Evolutionary conservation across 2,329 filamentous ascomycete genomes (phyloP).

Genomic region (Arthrobotrys conoides): DNA sequence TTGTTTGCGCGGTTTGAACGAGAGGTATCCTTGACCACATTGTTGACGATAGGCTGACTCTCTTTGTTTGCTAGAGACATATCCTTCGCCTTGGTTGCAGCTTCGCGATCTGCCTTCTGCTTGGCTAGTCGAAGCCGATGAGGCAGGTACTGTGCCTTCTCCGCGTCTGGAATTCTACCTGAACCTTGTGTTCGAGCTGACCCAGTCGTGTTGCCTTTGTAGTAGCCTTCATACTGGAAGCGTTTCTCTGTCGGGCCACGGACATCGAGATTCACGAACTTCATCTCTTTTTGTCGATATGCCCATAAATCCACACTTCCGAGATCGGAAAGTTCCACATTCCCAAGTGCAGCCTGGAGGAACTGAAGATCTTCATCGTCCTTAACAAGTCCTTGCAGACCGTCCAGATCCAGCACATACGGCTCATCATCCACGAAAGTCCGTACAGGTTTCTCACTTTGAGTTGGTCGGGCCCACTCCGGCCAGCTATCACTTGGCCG

Average conservation of each 20-base stretch:
- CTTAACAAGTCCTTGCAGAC: conserved; percentile 78
- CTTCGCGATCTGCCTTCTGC: conserved; percentile 92
- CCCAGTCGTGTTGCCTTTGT: conserved; percentile 87
- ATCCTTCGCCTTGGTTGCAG: conserved; percentile 75
- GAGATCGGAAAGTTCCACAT: conserved; percentile 70
- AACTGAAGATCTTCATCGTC: conserved; percentile 77
- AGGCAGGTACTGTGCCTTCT: conserved; percentile 97
- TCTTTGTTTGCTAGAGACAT: conserved; percentile 56
- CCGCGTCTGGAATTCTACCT: conserved; percentile 94
- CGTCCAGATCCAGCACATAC: conserved; percentile 78
- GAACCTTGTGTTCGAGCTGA: conserved; percentile 91
- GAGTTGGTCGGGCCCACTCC: conserved; percentile 69
- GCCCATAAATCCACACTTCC: conserved; percentile 76
- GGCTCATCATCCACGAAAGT: conserved; percentile 77
- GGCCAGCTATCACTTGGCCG: conserved; percentile 34
- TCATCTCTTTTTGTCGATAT: conserved; percentile 80
- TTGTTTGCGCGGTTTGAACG: conserved; percentile 96
- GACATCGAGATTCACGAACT: conserved; percentile 75
- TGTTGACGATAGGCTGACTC: conserved; percentile 71
- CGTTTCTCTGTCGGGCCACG: conserved; percentile 63
- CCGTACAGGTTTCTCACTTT: conserved; percentile 72
- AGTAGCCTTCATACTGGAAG: conserved; percentile 74
- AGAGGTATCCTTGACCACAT: conserved; percentile 84
- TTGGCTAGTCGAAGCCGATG: conserved; percentile 96
- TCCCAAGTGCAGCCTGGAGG: conserved; percentile 71